Evolutionary conservation across 495 filamentous ascomycete species (phyloP).

Genomic region (Extremus antarcticus): DNA sequence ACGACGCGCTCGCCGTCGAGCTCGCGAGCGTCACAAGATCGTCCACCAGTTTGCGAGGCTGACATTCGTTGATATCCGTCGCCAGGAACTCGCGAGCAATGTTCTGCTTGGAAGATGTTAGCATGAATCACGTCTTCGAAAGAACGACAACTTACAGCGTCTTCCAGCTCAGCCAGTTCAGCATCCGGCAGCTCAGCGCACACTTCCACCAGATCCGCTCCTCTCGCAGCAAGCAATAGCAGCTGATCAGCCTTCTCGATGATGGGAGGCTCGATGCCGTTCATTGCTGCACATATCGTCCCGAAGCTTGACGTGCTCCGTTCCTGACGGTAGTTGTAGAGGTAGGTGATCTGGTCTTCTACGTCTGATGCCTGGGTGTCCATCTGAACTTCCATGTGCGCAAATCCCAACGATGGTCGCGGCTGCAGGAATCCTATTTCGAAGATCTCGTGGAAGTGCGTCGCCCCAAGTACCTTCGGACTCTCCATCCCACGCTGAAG

Average conservation of each 20-base stretch:
- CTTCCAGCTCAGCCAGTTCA: conserved; percentile 50
- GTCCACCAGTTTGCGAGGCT: conserved; percentile 20
- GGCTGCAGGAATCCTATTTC: conserved; percentile 54
- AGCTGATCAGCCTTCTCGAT: conserved; percentile 69
- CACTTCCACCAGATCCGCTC: conserved; percentile 63
- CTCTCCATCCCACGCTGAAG: conserved; percentile 46
- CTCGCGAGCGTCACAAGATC: conserved; percentile 16
- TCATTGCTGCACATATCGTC: conserved; percentile 71
- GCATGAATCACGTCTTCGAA: not conserved
- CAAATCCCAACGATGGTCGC: conserved; percentile 54
- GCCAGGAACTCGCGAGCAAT: conserved; percentile 22
- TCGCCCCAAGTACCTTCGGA: conserved; percentile 78
- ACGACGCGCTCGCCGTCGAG: conserved; percentile 4
- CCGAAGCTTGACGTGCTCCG: conserved; percentile 76
- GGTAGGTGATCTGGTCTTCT: conserved; percentile 74
- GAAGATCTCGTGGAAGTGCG: conserved; percentile 93
- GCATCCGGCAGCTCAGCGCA: conserved; percentile 52
- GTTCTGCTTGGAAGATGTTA: conserved; percentile 10
- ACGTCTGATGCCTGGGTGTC: conserved; percentile 46
- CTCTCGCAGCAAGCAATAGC: conserved; percentile 53
- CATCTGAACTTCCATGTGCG: conserved; percentile 78
- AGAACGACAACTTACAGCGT: conserved; percentile 38
- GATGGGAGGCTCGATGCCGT: conserved; percentile 63
- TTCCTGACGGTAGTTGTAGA: conserved; percentile 63
- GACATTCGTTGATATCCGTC: conserved; percentile 10